phyloP scores from a whole-genome alignment of 2,329 filamentous ascomycete species.

The Exophiala calicioides region DNA sequence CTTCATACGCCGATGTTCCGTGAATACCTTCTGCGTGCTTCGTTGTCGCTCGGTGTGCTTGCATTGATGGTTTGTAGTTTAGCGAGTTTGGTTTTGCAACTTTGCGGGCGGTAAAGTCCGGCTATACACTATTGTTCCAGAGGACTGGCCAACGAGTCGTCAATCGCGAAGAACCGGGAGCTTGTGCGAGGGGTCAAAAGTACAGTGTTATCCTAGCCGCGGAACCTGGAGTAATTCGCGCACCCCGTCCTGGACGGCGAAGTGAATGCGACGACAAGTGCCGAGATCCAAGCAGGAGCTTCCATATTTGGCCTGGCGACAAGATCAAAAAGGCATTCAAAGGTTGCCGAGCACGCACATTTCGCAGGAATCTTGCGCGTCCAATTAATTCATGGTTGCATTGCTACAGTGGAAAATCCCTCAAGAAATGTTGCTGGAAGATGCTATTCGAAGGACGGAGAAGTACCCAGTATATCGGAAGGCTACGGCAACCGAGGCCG shows the following conservation, averaged over 20 bases:
- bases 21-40: too few relatives aligned
- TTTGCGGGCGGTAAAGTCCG: background rate
- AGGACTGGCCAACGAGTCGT: too few relatives aligned
- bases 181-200: too few relatives aligned
- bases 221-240: too few relatives aligned
- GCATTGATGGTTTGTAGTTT: too few relatives aligned
- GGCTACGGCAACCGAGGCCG: slow-evolving; percentile 10
- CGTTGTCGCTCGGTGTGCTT: too few relatives aligned
- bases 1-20: too few relatives aligned
- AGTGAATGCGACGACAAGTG: too few relatives aligned
- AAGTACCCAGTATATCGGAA: background rate
- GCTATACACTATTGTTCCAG: background rate
- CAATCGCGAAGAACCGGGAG: background rate
- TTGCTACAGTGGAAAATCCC: slow-evolving; percentile 5
- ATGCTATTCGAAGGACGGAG: background rate
- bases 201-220: too few relatives aligned
- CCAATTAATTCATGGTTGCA: background rate
- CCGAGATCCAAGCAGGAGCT: too few relatives aligned
- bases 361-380: background rate
- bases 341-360: background rate
- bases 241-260: too few relatives aligned
- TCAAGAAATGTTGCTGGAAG: slow-evolving; percentile 5
- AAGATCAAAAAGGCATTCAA: background rate
- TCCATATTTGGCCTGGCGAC: too few relatives aligned
- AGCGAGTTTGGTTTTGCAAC: background rate